A percentile compares a stretch with the other conserved stretches of the same genome.
Evolutionary conservation across 768 basidiomycete species (phyloP).

Genomic region (Mrakia hoshinonis): DNA sequence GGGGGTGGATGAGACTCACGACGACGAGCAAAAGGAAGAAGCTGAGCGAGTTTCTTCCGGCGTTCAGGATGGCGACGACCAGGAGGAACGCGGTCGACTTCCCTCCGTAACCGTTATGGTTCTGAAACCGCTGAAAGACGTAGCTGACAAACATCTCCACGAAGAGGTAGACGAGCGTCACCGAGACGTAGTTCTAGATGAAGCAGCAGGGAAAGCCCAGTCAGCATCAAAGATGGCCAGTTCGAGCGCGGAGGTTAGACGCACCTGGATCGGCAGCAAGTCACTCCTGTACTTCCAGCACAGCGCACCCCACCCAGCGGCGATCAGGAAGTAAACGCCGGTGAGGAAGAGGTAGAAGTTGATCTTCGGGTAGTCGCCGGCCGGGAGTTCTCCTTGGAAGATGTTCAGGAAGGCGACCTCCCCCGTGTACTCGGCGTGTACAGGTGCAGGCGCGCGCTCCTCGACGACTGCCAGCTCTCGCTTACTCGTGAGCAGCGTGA

Average conservation of each 20-base stretch:
- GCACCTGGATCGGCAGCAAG: slow-evolving; percentile 76
- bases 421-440: slow-evolving; percentile 71
- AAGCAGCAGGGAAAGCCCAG: not conserved
- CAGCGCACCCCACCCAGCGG: slow-evolving; percentile 66
- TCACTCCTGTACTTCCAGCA: slow-evolving; percentile 74
- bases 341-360: slow-evolving; percentile 82
- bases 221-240: not conserved
- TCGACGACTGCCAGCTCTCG: slow-evolving; percentile 40
- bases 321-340: slow-evolving; percentile 63
- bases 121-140: slow-evolving; percentile 87
- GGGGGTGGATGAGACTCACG: not conserved
- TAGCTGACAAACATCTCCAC: slow-evolving; percentile 89
- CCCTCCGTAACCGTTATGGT: slow-evolving; percentile 45
- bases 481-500: slow-evolving; percentile 56
- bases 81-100: slow-evolving; percentile 71
- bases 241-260: not conserved
- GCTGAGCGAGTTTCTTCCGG: slow-evolving; percentile 80
- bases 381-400: slow-evolving; percentile 79
- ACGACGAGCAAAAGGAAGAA: slow-evolving; percentile 94
- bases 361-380: slow-evolving; percentile 95
- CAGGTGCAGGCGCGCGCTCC: slow-evolving; percentile 33
- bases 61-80: slow-evolving; percentile 90
- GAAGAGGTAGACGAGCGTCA: slow-evolving; percentile 71
- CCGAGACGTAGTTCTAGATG: slow-evolving; percentile 76
- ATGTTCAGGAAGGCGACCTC: slow-evolving; percentile 75